phyloP scores from a whole-genome alignment of 129 eudicot species.

The Flaveria linearis region DNA sequence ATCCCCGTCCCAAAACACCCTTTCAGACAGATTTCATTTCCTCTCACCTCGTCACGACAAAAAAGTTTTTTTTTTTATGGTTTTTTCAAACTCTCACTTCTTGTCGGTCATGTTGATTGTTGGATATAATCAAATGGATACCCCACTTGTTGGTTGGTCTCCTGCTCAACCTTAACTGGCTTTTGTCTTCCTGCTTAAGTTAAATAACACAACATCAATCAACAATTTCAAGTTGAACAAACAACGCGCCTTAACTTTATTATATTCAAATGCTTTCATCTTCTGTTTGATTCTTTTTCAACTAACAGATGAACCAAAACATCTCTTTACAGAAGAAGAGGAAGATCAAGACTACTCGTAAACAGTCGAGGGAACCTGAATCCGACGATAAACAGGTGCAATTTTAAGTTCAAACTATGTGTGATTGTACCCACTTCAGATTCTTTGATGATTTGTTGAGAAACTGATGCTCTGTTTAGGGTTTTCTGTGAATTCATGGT shows the following conservation, averaged over 20 bases:
- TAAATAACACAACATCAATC: background rate
- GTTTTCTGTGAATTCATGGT: background rate
- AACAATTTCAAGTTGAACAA: background rate
- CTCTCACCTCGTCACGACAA: too few species aligned
- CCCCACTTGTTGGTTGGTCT: background rate
- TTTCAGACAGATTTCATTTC: too few species aligned
- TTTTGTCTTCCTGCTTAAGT: background rate
- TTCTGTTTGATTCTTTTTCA: background rate
- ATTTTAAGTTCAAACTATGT: background rate
- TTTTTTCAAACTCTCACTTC: too few species aligned
- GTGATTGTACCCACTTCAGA: background rate
- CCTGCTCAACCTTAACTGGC: slow-evolving; percentile 11
- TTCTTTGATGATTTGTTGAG: background rate
- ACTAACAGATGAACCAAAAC: background rate
- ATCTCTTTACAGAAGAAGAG: background rate
- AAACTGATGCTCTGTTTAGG: background rate
- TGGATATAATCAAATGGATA: background rate
- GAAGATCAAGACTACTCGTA: background rate
- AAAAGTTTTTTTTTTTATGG: too few species aligned
- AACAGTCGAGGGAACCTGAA: background rate
- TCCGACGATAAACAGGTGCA: background rate
- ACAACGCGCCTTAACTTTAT: background rate
- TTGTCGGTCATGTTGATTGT: too few species aligned
- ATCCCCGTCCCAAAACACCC: too few species aligned
- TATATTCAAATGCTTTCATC: background rate